These are phyloP conservation scores for Penicillium antarcticum DNA, from an alignment of 495 filamentous ascomycete species.

Conservation along the genomic window DNA sequence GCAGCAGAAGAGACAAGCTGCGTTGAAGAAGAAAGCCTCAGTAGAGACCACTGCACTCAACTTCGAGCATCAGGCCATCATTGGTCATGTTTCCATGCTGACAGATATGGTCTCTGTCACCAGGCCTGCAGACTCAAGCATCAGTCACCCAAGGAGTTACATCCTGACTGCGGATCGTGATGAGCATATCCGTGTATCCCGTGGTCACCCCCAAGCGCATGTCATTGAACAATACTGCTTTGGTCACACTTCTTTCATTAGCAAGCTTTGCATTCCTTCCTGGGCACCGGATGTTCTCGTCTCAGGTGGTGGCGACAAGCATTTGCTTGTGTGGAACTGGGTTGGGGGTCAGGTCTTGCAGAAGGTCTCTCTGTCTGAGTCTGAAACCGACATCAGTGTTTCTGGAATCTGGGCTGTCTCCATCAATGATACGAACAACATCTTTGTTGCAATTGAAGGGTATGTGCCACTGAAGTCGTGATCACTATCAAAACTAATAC, in stretches of 20 bases:
- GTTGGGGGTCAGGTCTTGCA: slow-evolving; percentile 47
- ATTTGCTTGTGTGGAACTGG: slow-evolving; percentile 85
- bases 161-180: slow-evolving; percentile 90
- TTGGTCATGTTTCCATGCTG: slow-evolving; percentile 93
- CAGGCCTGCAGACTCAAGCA: slow-evolving; percentile 22
- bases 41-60: slow-evolving; percentile 42
- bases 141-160: slow-evolving; percentile 50
- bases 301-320: slow-evolving; percentile 82
- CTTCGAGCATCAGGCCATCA: slow-evolving; percentile 71
- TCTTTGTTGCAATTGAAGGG: slow-evolving; percentile 70
- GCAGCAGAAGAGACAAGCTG: slow-evolving; percentile 57
- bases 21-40: slow-evolving; percentile 23
- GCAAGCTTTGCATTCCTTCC: slow-evolving; percentile 62
- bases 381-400: slow-evolving; percentile 25
- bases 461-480: slow-evolving; percentile 31
- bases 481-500: slow-evolving; percentile 1
- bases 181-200: slow-evolving; percentile 92
- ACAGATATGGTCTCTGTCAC: slow-evolving; percentile 63
- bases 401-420: slow-evolving; percentile 38
- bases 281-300: slow-evolving; percentile 59
- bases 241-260: slow-evolving; percentile 81
- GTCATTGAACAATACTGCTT: slow-evolving; percentile 87
- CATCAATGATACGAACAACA: slow-evolving; percentile 15
- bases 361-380: slow-evolving; percentile 35
- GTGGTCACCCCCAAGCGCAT: slow-evolving; percentile 77